Base-by-base conservation (phyloP, 192 early-diverging fungal species). In the Coemansia sp. region DNA sequence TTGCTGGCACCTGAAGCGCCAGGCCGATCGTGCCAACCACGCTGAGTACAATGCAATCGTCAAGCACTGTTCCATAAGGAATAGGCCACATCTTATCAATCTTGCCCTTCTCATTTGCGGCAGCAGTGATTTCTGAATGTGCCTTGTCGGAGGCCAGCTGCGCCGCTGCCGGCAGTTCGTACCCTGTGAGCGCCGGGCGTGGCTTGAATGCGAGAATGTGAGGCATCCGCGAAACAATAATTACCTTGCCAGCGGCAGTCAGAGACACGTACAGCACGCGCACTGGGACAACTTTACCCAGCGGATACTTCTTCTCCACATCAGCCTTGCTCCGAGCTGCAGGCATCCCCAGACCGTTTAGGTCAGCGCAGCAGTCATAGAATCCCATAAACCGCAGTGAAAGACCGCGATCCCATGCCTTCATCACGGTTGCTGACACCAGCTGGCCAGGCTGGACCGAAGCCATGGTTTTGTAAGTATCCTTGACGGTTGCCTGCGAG, bases 381-480 rank as follows among this genome's bases (percentile, higher is more conserved):
- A 93, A 82, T n/a, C 91, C 92, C 85, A 93, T 87, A 66, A 95
- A 88, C 47, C 87, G 85, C 50, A 91, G 69, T 55, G 85, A 62
- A 19, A 93, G 50, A 2, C 95, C 95, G 65, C 71, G 82, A 25
- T 86, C 79, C 62, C 87, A 77, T 24, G 88, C 65, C 45, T 76
- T 73, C 45, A 88, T 85, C 23, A 97, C 73, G 24, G 87, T 84
- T 2, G 86, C 86, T 7, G 86, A 73, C 7, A 97, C 79, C 7
- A 91, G 60, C 37, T 89, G 83, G 7, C 94, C 94, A 37, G 94
- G 91, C 57, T 87, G 88, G n/a, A 94, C 66, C 2, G 92, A 91
- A n/a, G 82, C 85, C 74, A 94, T 82, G 37, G 83, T 82, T 57
- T 84, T 85, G 77, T 84, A 86, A 49, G 88, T 69, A 35, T 73